Evolutionary conservation across 257 asterid genomes (phyloP), one percentile per base, ranked within the genome.

Genomic region (Oldenlandia corymbosa): DNA sequence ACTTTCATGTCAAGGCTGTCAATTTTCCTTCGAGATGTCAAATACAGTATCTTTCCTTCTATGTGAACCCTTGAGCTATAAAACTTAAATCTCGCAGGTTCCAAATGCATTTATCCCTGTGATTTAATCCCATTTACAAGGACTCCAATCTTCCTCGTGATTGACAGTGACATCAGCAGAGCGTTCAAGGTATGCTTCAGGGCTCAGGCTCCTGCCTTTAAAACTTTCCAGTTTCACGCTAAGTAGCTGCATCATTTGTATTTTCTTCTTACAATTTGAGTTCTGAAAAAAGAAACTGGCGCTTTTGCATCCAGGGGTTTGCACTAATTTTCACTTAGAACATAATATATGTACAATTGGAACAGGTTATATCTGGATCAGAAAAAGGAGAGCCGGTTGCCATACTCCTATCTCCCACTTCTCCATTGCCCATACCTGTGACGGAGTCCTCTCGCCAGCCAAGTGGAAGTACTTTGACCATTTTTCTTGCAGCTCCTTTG

Each of bases 311-410:
- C n/a, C n/a, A n/a, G n/a, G n/a, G n/a, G n/a, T n/a, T n/a, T n/a
- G n/a, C n/a, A n/a, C n/a, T n/a, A n/a, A 59, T 47, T 27, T 9
- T 60, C 36, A 50, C 20, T 34, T 51, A 12, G 18, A 14, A 67
- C 63, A 61, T 68, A 53, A 31, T 41, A 24, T 51, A 32, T 74
- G 54, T 58, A 57, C 47, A 34, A 7, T 14, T 57, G 62, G n/a
- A 37, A 65, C 90, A 92, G 99, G 89, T 70, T 52, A 71, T 92
- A 68, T 79, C 80, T 75, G 97, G 96, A 65, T 73, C 91, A 36
- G 97, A 92, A 77, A 92, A 89, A 76, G 96, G 99, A 67, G 99
- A 92, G 78, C 82, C 88, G 41, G 81, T 83, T 73, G 94, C 95
- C 68, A 77, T 92, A 82, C 94, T 92, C 53, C 85, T 92, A 54